These are phyloP conservation scores for Dactylonectria estremocensis DNA, from an alignment of 2,329 filamentous ascomycete species.

Conservation along the genomic window DNA sequence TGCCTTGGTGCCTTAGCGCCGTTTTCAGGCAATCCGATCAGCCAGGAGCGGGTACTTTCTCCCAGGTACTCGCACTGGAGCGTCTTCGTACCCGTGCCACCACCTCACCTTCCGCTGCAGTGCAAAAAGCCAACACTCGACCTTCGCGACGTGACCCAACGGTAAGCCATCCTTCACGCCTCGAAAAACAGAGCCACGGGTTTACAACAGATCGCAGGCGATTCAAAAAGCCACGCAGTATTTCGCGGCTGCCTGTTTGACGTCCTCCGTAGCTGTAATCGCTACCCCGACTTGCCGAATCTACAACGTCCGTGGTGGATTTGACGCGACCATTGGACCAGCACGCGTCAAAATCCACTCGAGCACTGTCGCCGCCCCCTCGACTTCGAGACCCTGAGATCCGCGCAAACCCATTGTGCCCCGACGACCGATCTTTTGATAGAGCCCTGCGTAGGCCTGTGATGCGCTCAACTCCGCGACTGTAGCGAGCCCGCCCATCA, in stretches of 20 bases:
- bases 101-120: constrained; percentile 31
- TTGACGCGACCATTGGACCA: constrained; percentile 49
- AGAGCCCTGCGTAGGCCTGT: constrained; percentile 34
- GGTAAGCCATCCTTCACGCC: constrained; percentile 25
- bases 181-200: constrained; percentile 21
- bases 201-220: constrained; percentile 12
- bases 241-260: constrained; percentile 2
- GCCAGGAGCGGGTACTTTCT: constrained; percentile 44
- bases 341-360: constrained; percentile 51
- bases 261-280: constrained; percentile 17
- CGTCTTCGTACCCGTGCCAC: constrained; percentile 28
- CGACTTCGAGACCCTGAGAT: constrained; percentile 24
- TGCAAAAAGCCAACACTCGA: constrained; percentile 34
- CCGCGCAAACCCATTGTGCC: constrained; percentile 49
- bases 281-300: constrained; percentile 15
- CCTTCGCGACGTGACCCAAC: constrained; percentile 19
- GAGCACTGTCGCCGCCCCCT: constrained; percentile 40
- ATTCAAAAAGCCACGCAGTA: background rate
- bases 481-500: constrained; percentile 50
- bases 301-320: constrained; percentile 29
- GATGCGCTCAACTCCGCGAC: constrained; percentile 49
- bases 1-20: constrained; percentile 53
- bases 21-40: constrained; percentile 47
- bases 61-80: constrained; percentile 39
- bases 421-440: constrained; percentile 32